phyloP scores from a whole-genome alignment of 2,329 filamentous ascomycete genomes.

The Calonectria montana region DNA sequence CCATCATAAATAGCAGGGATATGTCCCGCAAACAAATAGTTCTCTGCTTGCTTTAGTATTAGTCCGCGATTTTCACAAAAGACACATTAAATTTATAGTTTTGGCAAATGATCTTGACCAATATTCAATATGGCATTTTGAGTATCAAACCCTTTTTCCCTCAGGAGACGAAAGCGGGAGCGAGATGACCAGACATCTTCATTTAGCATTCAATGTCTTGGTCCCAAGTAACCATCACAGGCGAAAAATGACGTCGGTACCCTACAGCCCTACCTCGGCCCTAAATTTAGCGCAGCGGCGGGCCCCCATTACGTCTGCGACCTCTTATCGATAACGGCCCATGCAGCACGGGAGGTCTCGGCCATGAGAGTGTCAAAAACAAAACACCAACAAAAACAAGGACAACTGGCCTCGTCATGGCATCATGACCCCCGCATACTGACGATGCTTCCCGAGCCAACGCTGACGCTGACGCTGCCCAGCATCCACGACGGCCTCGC shows the following conservation, averaged over 20 bases:
- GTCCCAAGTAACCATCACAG: background rate
- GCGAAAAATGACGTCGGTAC: background rate
- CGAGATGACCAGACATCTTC: too few species aligned
- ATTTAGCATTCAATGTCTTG: too few species aligned
- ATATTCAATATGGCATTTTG: background rate
- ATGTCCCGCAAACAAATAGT: too few species aligned
- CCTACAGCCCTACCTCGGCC: background rate
- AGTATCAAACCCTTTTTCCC: background rate
- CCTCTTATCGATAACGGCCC: background rate
- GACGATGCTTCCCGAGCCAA: slow-evolving; percentile 67
- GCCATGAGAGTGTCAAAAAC: background rate
- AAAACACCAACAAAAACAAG: background rate
- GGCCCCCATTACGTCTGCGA: background rate
- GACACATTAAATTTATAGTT: too few species aligned
- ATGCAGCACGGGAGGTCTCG: background rate
- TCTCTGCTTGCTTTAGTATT: too few species aligned
- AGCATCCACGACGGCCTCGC: slow-evolving; percentile 82
- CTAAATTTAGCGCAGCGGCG: background rate
- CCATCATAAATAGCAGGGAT: too few species aligned
- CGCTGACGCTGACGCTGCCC: slow-evolving; percentile 80
- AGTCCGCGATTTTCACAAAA: too few species aligned
- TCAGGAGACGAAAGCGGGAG: background rate
- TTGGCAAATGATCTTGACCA: too few species aligned
- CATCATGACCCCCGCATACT: slow-evolving; percentile 49
- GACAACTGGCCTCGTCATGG: background rate